Evolutionary conservation across 73 alveolate species (phyloP).

Genomic region (Uronychia setigera): DNA sequence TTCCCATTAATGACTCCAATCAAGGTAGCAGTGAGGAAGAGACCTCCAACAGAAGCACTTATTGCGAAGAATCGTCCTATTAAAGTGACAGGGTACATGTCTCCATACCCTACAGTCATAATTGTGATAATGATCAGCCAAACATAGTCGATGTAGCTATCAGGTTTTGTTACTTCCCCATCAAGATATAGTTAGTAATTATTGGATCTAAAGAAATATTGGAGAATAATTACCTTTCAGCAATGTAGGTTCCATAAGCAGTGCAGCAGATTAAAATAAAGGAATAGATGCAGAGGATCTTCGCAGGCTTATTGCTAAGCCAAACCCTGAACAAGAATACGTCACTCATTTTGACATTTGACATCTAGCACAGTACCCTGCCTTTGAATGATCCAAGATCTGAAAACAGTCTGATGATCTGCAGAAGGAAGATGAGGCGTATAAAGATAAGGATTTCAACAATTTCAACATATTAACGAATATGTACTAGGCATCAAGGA

Average conservation of each 20-base stretch:
- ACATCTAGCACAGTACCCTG: neutral
- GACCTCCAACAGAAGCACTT: neutral
- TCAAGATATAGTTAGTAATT: neutral
- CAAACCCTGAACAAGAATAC: neutral
- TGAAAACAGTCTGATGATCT: neutral
- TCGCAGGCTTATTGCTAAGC: neutral
- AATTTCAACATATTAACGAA: neutral
- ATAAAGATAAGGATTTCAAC: neutral
- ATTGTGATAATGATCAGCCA: neutral
- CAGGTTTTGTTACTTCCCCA: neutral
- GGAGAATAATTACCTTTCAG: neutral
- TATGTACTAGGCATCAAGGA: neutral
- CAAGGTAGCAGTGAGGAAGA: neutral
- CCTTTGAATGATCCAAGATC: neutral
- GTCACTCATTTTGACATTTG: neutral
- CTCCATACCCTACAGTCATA: neutral
- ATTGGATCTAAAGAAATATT: neutral
- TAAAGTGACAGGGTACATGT: neutral
- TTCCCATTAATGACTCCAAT: neutral
- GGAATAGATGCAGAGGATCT: neutral
- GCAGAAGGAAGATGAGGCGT: neutral
- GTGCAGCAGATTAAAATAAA: neutral
- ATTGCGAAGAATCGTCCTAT: neutral
- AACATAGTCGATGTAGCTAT: neutral
- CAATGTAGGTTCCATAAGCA: neutral